A percentile compares a stretch with the other conserved stretches of the same genome.
Conservation (phyloP, 1,284 basidiomycete species). For the Cutaneotrichosporon cutaneum region DNA sequence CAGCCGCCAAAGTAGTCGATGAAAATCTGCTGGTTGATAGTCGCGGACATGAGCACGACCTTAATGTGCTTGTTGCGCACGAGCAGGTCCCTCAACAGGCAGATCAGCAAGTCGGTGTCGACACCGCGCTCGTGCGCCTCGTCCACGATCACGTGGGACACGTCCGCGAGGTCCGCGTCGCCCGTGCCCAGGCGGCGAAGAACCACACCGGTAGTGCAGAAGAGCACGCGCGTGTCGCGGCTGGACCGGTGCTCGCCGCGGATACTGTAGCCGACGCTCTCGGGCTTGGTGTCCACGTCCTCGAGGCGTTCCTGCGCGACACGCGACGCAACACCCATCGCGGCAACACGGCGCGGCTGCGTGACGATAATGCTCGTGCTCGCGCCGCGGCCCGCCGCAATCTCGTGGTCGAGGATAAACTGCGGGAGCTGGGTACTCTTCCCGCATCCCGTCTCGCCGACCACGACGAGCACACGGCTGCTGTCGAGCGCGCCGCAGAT, state of each 20-base stretch:
- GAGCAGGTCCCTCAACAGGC: conserved; percentile 77
- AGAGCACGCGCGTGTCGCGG: conserved; percentile 71
- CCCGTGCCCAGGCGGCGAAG: conserved; percentile 70
- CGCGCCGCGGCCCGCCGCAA: conserved; percentile 63
- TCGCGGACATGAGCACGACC: conserved; percentile 60
- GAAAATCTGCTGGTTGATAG: conserved; percentile 81
- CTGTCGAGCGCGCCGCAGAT: conserved; percentile 64
- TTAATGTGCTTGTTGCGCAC: conserved; percentile 69
- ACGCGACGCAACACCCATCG: conserved; percentile 82
- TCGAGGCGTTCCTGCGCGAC: conserved; percentile 82
- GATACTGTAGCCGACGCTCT: conserved; percentile 83
- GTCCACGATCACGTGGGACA: conserved; percentile 87
- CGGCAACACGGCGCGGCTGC: conserved; percentile 85
- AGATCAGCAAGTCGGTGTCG: conserved; percentile 83
- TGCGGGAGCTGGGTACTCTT: conserved; percentile 79
- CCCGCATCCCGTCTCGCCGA: conserved; percentile 82
- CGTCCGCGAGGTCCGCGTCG: conserved; percentile 67
- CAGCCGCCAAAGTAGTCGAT: conserved; percentile 73
- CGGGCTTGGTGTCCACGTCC: conserved; percentile 59
- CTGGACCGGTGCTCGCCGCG: conserved; percentile 78
- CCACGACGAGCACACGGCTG: conserved; percentile 73
- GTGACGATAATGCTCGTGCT: conserved; percentile 79
- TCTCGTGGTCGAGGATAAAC: conserved; percentile 79
- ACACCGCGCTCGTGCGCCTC: conserved; percentile 91
- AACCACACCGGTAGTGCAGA: conserved; percentile 91